phyloP scores from a whole-genome alignment of 2,329 filamentous ascomycete species.

The Sarocladium oryzae region DNA sequence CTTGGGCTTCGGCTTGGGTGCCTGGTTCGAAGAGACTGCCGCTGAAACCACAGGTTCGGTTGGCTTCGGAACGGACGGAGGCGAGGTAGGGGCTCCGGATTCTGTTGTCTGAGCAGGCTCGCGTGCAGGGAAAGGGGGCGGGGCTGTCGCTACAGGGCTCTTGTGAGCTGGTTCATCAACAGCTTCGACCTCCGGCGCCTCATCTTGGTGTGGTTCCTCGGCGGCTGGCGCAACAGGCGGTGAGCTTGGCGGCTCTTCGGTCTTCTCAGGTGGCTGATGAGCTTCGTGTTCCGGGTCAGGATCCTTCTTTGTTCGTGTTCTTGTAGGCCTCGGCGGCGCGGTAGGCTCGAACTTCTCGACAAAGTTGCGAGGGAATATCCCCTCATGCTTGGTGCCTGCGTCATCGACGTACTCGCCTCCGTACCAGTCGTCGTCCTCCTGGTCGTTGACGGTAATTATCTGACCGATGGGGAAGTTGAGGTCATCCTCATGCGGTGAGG shows the following conservation, averaged over 20 bases:
- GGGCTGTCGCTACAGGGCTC: conserved; percentile 23
- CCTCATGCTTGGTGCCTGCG: conserved; percentile 66
- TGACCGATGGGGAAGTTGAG: conserved; percentile 79
- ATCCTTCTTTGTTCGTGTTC: conserved; percentile 62
- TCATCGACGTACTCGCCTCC: conserved; percentile 79
- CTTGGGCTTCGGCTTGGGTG: conserved; percentile 35
- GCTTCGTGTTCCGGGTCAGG: conserved; percentile 24
- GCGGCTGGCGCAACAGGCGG: conserved; percentile 21
- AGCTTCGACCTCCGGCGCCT: conserved; percentile 22
- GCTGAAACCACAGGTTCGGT: conserved; percentile 34
- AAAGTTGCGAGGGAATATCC: conserved; percentile 94
- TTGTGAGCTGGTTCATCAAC: conserved; percentile 28
- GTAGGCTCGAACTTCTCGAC: conserved; percentile 93
- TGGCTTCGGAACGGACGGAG: conserved; percentile 29
- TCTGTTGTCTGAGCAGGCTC: conserved; percentile 12
- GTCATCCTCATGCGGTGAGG: conserved; percentile 89
- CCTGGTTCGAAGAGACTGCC: conserved; percentile 18
- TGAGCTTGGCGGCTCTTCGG: conserved; percentile 19
- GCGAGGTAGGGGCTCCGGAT: conserved; percentile 14
- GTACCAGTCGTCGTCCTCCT: conserved; percentile 94
- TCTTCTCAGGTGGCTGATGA: conserved; percentile 13
- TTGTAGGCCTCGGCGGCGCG: conserved; percentile 76
- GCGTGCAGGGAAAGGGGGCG: conserved; percentile 21
- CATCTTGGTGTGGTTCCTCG: conserved; percentile 18
- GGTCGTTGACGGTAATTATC: conserved; percentile 87